Base-by-base conservation (phyloP, 2,329 filamentous ascomycete species). In the Triangularia verruculosa region DNA sequence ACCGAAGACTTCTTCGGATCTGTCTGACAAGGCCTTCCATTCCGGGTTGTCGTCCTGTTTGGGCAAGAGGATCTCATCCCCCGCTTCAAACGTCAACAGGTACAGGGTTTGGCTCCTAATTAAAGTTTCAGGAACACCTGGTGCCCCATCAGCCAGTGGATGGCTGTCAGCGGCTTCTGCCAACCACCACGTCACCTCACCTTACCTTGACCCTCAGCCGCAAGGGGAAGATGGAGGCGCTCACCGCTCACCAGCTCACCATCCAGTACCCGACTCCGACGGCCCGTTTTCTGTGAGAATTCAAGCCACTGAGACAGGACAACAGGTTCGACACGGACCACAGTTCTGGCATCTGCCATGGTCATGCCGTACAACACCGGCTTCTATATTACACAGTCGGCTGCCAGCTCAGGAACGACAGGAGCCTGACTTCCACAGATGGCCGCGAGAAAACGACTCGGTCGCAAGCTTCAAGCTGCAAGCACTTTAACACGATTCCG, bases 51-150 rank as follows among this genome's bases (percentile, higher is more conserved):
- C 51, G 11, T 54, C 62, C 56, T 12, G 13, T 65, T 64, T 39
- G 27, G 63, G 63, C 61, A 65, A 61, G 53, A 56, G 47, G 59
- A 59, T 24, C 39, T 52, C 20, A 28, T 24, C 56, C 55, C 60
- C 57, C 59, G 51, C 59, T 47, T 17, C 39, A 20, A 20, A 52
- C 25, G 22, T 51, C n/a, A 25, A 57, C 60, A 61, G 60, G 61
- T 17, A 64, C 57, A 39, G 32, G 20, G 59, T 27, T 60, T 34
- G 28, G 27, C 28, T 57, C 60, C 57, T 58, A 28, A 53, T 32
- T 27, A 56, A 61, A 63, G 65, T 65, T 67, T 67, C 66, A 67
- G 66, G 66, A 67, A 67, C 66, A 28, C 39, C 13, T 57, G 34
- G 54, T n/a, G 43, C 55, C 25, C 43, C 47, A 54, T 39, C 27